These are phyloP conservation scores for Erucastrum elatum DNA, from an alignment of 345 rosid genomes.

Conservation along the genomic window DNA sequence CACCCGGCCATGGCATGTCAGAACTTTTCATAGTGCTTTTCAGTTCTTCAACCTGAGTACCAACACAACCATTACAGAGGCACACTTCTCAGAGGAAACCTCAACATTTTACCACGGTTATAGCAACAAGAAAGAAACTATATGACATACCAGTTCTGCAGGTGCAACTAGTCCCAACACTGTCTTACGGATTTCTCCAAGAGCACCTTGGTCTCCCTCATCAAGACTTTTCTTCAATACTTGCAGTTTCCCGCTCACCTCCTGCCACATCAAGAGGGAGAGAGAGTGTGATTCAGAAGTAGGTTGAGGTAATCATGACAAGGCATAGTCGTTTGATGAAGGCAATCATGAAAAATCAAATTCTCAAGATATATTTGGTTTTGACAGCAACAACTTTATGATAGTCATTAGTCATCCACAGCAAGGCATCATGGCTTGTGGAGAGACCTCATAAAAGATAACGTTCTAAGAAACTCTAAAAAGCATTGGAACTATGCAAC, in stretches of 20 bases:
- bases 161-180: slow-evolving; percentile 73
- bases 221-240: slow-evolving; percentile 62
- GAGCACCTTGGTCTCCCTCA: slow-evolving; percentile 60
- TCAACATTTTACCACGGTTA: slow-evolving; percentile 1
- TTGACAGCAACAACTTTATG: neutral
- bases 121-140: neutral
- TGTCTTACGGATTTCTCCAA: slow-evolving; percentile 70
- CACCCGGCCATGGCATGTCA: slow-evolving; percentile 99
- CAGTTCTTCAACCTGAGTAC: slow-evolving; percentile 79
- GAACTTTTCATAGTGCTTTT: slow-evolving; percentile 77
- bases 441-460: neutral
- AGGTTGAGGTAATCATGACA: neutral
- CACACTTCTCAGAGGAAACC: slow-evolving; percentile 17
- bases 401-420: slow-evolving; percentile 14
- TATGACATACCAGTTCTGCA: slow-evolving; percentile 63
- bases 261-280: slow-evolving; percentile 44
- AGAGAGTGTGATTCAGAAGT: slow-evolving; percentile 13
- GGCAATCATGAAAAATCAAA: neutral
- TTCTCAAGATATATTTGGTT: neutral
- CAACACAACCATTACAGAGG: slow-evolving; percentile 24
- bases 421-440: slow-evolving; percentile 8
- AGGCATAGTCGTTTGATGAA: neutral
- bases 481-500: slow-evolving; percentile 15
- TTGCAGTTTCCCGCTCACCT: slow-evolving; percentile 61
- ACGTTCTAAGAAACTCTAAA: neutral